Evolutionary conservation across 257 asterid species (phyloP), one percentile per base, ranked within the genome.

Genomic region (Mitragyna speciosa): DNA sequence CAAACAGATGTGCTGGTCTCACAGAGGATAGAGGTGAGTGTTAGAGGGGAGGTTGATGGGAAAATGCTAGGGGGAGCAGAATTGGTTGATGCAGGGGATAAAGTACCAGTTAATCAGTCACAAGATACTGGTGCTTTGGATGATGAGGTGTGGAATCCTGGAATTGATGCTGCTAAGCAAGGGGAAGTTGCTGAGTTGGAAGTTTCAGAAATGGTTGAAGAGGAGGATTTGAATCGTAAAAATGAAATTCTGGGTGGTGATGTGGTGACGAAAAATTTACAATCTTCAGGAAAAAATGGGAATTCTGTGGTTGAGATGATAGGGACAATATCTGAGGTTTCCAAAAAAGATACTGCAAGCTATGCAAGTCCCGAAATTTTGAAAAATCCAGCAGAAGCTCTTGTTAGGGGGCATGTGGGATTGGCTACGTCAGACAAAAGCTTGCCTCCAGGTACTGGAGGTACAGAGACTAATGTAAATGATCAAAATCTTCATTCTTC

Each of bases 131-230:
- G 67, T 79, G 78, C 77, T 85, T 66, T 70, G 31, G 82, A 80
- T 81, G 89, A 81, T 61, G 89, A 69, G 78, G 89, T 54, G 9
- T 72, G 80, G 88, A 88, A 85, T 79, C 87, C 85, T 16, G 90
- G 89, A 58, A 85, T 82, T 80, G 84, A 81, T 70, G 76, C 78
- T 74, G 66, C 41, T 71, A 78, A 20, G 70, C 82, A 67, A 76
- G 70, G 61, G 56, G 75, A 76, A 69, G 76, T 67, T 73, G 83
- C 64, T 82, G 43, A 6, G 14, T 82, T 61, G 79, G 76, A 68
- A 45, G 72, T 81, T 72, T 70, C 79, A 48, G n/a, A 26, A 61
- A 9, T n/a, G 66, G 19, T 41, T 3, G 69, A 22, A 5, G 76
- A 78, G 52, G 79, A 24, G 54, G 52, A 20, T 16, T 14, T 30